Percentiles rank a stretch among this genome's conserved stretches.
Evolutionary conservation across 192 early-diverging fungal species (phyloP).

Genomic region (Kickxella alabastrina): DNA sequence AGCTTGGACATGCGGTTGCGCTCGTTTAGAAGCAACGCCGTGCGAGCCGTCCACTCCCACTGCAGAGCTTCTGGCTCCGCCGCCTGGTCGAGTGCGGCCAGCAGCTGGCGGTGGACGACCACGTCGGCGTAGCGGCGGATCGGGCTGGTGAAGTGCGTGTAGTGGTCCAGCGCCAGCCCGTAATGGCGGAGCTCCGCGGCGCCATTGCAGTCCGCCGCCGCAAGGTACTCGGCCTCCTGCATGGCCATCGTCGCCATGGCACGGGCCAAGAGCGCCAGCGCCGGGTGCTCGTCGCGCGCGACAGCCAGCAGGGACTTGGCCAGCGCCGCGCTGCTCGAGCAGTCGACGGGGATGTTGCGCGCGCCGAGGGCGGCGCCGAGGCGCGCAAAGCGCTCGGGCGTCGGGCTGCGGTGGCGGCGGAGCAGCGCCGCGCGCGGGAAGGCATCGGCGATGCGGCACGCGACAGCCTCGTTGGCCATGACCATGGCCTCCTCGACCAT

Average conservation of each 20-base stretch:
- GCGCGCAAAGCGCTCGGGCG: slow-evolving; percentile 58
- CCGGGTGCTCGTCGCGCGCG: slow-evolving; percentile 50
- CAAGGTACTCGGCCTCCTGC: slow-evolving; percentile 71
- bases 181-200: slow-evolving; percentile 61
- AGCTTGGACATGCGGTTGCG: slow-evolving; percentile 68
- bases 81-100: slow-evolving; percentile 38
- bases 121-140: slow-evolving; percentile 80
- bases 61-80: not conserved
- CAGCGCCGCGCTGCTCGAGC: slow-evolving; percentile 59
- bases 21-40: slow-evolving; percentile 59
- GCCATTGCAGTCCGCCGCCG: slow-evolving; percentile 51
- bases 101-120: slow-evolving; percentile 70
- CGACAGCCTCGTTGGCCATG: slow-evolving; percentile 68
- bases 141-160: slow-evolving; percentile 82
- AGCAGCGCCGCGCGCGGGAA: slow-evolving; percentile 60
- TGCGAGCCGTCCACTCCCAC: slow-evolving; percentile 19
- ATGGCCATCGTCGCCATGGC: slow-evolving; percentile 75
- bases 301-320: slow-evolving; percentile 57
- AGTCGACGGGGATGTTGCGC: slow-evolving; percentile 61
- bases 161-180: slow-evolving; percentile 68
- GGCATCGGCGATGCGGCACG: slow-evolving; percentile 54
- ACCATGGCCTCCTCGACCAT: slow-evolving; percentile 81
- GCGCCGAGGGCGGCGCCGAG: slow-evolving; percentile 56
- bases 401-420: slow-evolving; percentile 65
- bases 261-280: slow-evolving; percentile 59